Evolutionary conservation across 148 eudicot genomes (phyloP), one percentile per base, ranked within the genome.

Genomic region (Dianthus caryophyllus): DNA sequence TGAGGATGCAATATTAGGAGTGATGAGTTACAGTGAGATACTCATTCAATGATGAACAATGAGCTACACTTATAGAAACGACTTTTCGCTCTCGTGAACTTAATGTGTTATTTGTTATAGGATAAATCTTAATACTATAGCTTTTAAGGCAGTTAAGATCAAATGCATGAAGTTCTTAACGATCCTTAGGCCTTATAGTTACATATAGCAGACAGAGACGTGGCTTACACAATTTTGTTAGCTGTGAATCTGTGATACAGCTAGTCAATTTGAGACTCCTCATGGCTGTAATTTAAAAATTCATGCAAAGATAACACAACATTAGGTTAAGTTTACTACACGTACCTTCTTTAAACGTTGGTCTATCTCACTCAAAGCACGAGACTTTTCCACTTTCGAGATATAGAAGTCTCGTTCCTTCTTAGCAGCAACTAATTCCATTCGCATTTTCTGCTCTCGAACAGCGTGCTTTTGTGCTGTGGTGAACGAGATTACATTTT

Each of bases 381-480:
- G 80, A 39, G 95, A 86, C 67, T 76, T 78, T 22, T 93, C 96
- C 69, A 89, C 95, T 77, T 87, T 87, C 33, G 84, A 64, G 29
- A 89, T 88, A 75, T 87, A 93, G 78, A 85, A 85, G 61, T 89
- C 91, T 41, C 84, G 73, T 73, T 87, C 95, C 70, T 84, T 88
- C 83, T 84, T 93, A 29, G 96, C 91, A 70, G 92, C 90, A 62
- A 88, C 86, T 44, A 84, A 65, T 67, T 89, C 96, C 87, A 93
- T 53, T 13, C 82, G 88, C 69, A 87, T 67, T 82, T 84, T 93
- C 68, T 93, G 88, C 77, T 89, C 98, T 26, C 95, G 78, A 50
- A 62, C 68, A 12, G 95, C 96, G 70, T 77, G 86, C 74, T 82
- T 87, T 66, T 65, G 71, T 41, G 96, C 98, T 93, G 74, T 69